Percentiles rank a stretch among this genome's conserved stretches.
phyloP scores from a whole-genome alignment of 306 rosid species.

The Quercus gilva region DNA sequence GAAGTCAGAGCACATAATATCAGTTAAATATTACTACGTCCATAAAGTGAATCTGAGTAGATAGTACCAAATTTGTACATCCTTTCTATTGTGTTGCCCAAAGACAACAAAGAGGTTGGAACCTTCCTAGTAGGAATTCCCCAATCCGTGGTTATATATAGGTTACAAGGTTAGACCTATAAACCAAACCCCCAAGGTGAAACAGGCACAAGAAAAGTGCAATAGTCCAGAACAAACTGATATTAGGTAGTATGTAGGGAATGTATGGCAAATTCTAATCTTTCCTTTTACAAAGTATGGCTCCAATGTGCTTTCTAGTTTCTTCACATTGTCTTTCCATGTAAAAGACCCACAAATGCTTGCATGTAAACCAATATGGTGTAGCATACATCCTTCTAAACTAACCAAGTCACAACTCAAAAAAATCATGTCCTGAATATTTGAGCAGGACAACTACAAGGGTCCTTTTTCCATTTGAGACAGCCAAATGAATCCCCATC shows the following conservation, averaged over 20 bases:
- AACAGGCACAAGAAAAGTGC: too few species aligned
- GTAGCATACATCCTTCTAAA: neutral
- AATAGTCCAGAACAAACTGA: neutral
- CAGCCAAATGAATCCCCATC: neutral
- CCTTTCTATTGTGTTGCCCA: neutral
- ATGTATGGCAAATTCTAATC: neutral
- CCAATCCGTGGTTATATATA: too few species aligned
- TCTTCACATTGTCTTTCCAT: neutral
- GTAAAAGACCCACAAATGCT: neutral
- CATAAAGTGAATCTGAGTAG: neutral
- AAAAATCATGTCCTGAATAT: neutral
- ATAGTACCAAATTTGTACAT: neutral
- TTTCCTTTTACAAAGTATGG: neutral
- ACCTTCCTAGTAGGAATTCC: too few species aligned
- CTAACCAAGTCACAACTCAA: neutral
- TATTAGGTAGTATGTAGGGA: neutral
- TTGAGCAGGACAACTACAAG: neutral
- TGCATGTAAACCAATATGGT: neutral
- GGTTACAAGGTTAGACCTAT: too few species aligned
- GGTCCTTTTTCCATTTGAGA: neutral
- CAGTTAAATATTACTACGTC: neutral
- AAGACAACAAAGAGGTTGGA: neutral
- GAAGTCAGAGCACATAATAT: neutral
- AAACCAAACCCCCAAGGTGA: too few species aligned
- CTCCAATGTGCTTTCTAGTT: neutral